Evolutionary conservation across 352 stramenopile genomes (phyloP).

Genomic region (Pythium biforme): DNA sequence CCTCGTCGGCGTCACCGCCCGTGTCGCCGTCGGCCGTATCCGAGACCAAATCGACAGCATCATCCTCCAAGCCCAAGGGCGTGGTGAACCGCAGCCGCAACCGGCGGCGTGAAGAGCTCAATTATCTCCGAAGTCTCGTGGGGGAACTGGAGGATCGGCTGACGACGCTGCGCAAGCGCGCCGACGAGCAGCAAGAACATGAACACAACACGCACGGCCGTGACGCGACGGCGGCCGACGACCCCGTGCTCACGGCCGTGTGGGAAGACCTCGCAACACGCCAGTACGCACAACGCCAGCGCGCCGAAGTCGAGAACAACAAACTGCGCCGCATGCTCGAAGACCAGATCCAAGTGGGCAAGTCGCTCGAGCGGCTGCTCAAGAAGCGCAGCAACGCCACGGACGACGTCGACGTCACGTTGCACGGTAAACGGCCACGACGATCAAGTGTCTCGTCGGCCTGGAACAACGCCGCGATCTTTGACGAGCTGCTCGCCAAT

Average conservation of each 20-base stretch:
- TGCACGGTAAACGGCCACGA: conserved; percentile 15
- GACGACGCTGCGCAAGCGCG: conserved; percentile 17
- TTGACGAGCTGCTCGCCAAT: conserved; percentile 9
- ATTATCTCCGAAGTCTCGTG: conserved; percentile 39
- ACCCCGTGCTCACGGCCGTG: conserved; percentile 19
- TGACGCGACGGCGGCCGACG: background rate
- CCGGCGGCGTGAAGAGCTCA: conserved; percentile 30
- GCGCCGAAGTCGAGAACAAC: conserved; percentile 29
- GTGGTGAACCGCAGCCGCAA: conserved; percentile 21
- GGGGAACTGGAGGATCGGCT: conserved; percentile 34
- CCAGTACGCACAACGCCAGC: conserved; percentile 24
- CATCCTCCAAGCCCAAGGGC: conserved; percentile 13
- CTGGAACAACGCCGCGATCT: conserved; percentile 18
- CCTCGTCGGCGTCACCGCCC: conserved; percentile 8
- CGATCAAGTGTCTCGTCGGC: background rate
- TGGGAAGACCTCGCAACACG: conserved; percentile 23
- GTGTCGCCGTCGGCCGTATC: conserved; percentile 10
- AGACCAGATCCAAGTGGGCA: conserved; percentile 46
- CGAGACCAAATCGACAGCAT: conserved; percentile 4
- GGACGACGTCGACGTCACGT: conserved; percentile 2
- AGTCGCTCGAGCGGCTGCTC: conserved; percentile 40
- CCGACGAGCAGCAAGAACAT: conserved; percentile 16
- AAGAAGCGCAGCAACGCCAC: conserved; percentile 27
- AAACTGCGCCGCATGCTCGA: conserved; percentile 32
- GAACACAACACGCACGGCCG: conserved; percentile 5